These are phyloP conservation scores for Stachybotrys chlorohalonatus DNA, from an alignment of 2,329 filamentous ascomycete genomes.

Conservation along the genomic window DNA sequence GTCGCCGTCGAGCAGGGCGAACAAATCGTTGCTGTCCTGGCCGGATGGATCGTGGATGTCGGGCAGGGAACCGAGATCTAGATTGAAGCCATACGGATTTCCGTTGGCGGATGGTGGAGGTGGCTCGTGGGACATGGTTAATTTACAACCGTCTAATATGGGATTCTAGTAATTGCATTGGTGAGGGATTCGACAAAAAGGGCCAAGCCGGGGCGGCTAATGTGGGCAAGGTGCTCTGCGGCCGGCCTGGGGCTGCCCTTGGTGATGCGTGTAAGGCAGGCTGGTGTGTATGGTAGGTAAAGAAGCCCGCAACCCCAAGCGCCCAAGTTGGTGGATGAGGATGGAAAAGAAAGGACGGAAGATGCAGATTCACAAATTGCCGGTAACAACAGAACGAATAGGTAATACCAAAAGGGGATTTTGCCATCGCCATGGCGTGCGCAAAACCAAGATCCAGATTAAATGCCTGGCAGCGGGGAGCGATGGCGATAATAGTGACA, in stretches of 20 bases:
- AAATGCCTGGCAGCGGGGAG: not conserved
- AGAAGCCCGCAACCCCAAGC: no score
- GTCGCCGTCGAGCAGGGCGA: slow-evolving; percentile 33
- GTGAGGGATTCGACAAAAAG: slow-evolving; percentile 4
- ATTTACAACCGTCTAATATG: slow-evolving; percentile 2
- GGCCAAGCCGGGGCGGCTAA: not conserved
- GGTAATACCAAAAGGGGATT: no score
- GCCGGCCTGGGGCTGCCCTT: no score
- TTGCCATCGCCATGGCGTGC: not conserved
- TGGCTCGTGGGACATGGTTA: slow-evolving; percentile 25
- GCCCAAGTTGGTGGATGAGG: no score
- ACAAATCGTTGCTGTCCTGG: slow-evolving; percentile 27
- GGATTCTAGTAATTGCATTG: slow-evolving; percentile 18
- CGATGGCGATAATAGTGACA: not conserved
- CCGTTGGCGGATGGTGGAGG: slow-evolving; percentile 20
- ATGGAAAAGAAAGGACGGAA: not conserved
- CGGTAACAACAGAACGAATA: not conserved
- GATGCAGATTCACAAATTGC: not conserved
- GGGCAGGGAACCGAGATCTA: slow-evolving; percentile 16
- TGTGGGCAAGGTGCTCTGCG: no score
- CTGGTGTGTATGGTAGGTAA: no score
- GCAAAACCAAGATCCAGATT: not conserved
- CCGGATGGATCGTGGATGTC: slow-evolving; percentile 15
- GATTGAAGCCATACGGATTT: slow-evolving; percentile 26
- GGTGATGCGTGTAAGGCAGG: no score